Percentiles rank a stretch among this genome's conserved stretches.
Conservation (phyloP, 2,329 filamentous ascomycete species). For the Trichoderma aggressivum region DNA sequence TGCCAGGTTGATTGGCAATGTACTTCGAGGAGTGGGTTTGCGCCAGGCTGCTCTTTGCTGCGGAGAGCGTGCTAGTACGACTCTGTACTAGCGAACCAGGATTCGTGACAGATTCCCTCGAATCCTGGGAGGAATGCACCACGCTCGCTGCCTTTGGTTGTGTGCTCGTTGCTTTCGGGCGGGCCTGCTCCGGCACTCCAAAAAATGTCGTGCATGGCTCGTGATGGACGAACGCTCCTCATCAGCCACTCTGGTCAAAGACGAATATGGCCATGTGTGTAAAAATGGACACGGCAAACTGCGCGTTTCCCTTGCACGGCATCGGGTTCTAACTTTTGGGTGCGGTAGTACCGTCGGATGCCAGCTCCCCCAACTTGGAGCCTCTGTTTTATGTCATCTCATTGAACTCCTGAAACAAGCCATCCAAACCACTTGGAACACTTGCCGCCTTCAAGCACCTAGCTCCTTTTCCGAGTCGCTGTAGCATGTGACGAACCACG, state of each 20-base stretch:
- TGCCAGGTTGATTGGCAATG: neutral
- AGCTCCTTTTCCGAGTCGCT: neutral
- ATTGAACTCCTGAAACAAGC: neutral
- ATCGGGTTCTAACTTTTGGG: neutral
- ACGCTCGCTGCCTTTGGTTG: neutral
- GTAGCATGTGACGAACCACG: neutral
- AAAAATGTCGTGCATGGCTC: conserved; percentile 4
- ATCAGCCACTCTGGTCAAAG: neutral
- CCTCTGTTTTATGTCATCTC: neutral
- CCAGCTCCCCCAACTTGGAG: neutral
- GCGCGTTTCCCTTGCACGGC: neutral
- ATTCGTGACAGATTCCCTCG: neutral
- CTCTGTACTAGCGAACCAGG: neutral
- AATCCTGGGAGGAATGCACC: neutral
- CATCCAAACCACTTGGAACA: neutral
- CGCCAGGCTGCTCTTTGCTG: neutral
- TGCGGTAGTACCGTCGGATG: neutral
- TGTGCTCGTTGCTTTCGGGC: neutral
- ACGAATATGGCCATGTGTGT: neutral
- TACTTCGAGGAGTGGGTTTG: neutral
- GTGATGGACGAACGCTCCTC: conserved; percentile 1
- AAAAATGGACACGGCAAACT: neutral
- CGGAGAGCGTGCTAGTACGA: neutral
- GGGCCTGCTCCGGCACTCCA: neutral
- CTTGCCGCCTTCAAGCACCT: neutral